These are phyloP conservation scores for Sugiyamaella paludigena DNA, from an alignment of 1,139 yeast genomes.

Conservation along the genomic window DNA sequence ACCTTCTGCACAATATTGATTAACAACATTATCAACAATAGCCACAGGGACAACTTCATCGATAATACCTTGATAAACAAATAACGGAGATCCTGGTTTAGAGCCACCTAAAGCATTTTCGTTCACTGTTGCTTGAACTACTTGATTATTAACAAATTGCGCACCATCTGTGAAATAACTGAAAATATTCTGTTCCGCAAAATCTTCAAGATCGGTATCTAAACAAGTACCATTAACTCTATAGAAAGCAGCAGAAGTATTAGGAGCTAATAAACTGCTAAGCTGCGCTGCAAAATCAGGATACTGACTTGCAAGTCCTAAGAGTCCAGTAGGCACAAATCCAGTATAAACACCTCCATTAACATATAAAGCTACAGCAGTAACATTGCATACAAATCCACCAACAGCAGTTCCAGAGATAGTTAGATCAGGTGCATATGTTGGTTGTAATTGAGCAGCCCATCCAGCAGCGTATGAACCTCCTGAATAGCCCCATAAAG, in stretches of 20 bases:
- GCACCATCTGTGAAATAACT: conserved; percentile 23
- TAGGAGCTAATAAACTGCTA: conserved; percentile 12
- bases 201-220: conserved; percentile 22
- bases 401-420: conserved; percentile 27
- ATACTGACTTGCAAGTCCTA: conserved; percentile 33
- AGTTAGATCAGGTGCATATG: conserved; percentile 34
- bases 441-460: conserved; percentile 33
- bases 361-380: conserved; percentile 21
- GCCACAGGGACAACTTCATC: conserved; percentile 31
- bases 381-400: conserved; percentile 25
- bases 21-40: conserved; percentile 22
- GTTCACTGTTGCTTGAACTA: conserved; percentile 15
- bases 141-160: conserved; percentile 17
- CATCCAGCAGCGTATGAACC: conserved; percentile 34
- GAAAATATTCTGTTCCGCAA: conserved; percentile 23
- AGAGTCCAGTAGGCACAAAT: conserved; percentile 30
- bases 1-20: conserved; percentile 30
- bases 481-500: conserved; percentile 35
- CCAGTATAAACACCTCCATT: conserved; percentile 28
- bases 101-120: conserved; percentile 23
- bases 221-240: conserved; percentile 21
- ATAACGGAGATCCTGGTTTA: conserved; percentile 29
- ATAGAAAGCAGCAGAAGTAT: conserved; percentile 16
- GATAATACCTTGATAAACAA: conserved; percentile 30
- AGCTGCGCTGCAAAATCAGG: conserved; percentile 22